Evolutionary conservation across 768 basidiomycete genomes (phyloP), one percentile per base, ranked within the genome.

Genomic region (Xerocomellus chrysenteron): DNA sequence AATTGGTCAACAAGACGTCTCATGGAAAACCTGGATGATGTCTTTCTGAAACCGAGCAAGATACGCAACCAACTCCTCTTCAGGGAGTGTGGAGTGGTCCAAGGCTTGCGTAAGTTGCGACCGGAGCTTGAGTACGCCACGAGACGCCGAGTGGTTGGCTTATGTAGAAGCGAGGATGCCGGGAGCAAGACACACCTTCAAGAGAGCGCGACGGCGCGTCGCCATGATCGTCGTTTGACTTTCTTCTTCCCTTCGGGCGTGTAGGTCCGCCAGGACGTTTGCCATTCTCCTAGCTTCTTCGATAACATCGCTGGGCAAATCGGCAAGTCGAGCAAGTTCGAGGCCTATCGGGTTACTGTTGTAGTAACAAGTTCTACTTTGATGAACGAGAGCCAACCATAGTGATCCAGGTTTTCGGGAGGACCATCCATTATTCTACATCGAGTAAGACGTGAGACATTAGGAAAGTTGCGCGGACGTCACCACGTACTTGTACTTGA

Each of bases 281-380:
- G 92, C 82, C 0, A 91, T 82, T 53, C 82, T 75, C 56, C 73
- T 80, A 6, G 82, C 86, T 68, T 89, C 85, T 5, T 65, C 59
- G 41, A 94, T 68, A 13, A 96, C 83, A 46, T 89, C 82, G 0
- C 69, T 59, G 0, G 96, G 96, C 1, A 99, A 76, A 65, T 94
- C 92, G 1, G 93, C 94, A 6, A 96, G 80, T 46, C 84, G 83
- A 13, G 95, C 94, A 28, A 98, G 81, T 62, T 97, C 90, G 12
- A 99, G 76, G 3, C 96, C 95, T 95, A 59, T 24, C n/a, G 36
- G 37, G 36, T 36, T 16, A 19, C 21, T 28, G 24, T 52, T 54
- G 24, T n/a, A 60, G n/a, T 26, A 52, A 4, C 8, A 19, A 16
- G 17, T 39, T 16, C 4, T n/a, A 9, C 24, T 52, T 17, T n/a